A percentile compares a stretch with the other conserved stretches of the same genome.
phyloP scores from a whole-genome alignment of 148 eudicot species.

The Silene latifolia region DNA sequence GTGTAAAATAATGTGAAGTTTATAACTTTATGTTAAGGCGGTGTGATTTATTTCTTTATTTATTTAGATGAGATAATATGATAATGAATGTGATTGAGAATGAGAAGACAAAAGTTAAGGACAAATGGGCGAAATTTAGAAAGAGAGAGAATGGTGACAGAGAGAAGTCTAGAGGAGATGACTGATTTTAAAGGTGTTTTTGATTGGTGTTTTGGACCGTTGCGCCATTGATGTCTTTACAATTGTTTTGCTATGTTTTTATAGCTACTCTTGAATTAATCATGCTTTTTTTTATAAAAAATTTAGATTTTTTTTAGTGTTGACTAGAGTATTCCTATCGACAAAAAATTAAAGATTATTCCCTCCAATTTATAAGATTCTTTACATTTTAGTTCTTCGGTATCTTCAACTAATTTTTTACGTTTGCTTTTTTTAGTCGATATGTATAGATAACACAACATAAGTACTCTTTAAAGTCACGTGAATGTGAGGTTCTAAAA shows the following conservation, averaged over 20 bases:
- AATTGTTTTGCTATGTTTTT: neutral
- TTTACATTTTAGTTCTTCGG: too few relatives aligned
- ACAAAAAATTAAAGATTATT: too few relatives aligned
- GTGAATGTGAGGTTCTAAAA: too few relatives aligned
- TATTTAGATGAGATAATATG: neutral
- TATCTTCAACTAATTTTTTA: too few relatives aligned
- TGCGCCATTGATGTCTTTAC: neutral
- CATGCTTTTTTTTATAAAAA: too few relatives aligned
- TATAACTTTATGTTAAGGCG: neutral
- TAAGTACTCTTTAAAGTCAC: too few relatives aligned
- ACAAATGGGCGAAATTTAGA: conserved; percentile 18
- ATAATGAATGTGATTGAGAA: neutral
- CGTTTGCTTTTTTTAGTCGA: too few relatives aligned
- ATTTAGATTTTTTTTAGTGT: too few relatives aligned
- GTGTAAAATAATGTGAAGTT: neutral
- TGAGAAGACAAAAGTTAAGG: neutral
- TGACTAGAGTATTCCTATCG: too few relatives aligned
- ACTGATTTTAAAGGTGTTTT: neutral
- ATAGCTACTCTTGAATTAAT: neutral
- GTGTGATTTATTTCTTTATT: neutral
- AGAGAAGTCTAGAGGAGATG: neutral
- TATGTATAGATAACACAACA: too few relatives aligned
- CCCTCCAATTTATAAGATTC: too few relatives aligned
- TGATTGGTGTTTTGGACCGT: conserved; percentile 2
- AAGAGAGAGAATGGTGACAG: neutral